Evolutionary conservation across 805 yeast genomes (phyloP), one percentile per base, ranked within the genome.

Genomic region (Lipomyces sp.): DNA sequence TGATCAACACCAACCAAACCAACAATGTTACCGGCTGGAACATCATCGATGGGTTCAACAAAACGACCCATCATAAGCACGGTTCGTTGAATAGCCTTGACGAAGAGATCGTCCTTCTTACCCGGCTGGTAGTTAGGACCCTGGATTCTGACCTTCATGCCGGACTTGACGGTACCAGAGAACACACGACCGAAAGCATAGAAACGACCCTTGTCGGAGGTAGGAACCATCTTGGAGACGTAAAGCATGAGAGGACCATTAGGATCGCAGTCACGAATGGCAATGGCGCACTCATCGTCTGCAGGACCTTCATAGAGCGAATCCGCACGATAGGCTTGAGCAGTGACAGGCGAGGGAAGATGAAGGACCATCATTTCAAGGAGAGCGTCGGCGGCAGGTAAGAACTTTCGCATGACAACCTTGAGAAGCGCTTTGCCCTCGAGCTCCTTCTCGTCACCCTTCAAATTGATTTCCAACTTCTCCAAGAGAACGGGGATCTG

Each of bases 201-300:
- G 97, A 94, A 94, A 87, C 99, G 92, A 89, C 99, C 99, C 88
- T 94, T 95, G 85, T 94, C 99, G 77, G 98, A 94, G 82, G 99
- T 94, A 84, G 99, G 99, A 77, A 94, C 98, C 99, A 94, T 94
- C 97, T 94, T 94, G 85, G 98, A 95, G 80, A 94, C 95, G 92
- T 94, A 94, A 81, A 94, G 88, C 99, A 94, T 94, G 80, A 94
- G 90, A 81, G 94, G 98, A 78, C 96, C 97, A 79, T 83, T 89
- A 80, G 98, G 97, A 86, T 94, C 98, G 90, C 99, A 94, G 88
- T 90, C 89, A 87, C 89, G 92, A 86, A 94, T 94, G 79, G 96
- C 97, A 73, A 85, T 82, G 85, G 93, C 91, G 79, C 88, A 85
- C 78, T 88, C 89, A 82, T 94, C 99, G 73, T 80, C 83, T 76